Base-by-base conservation (phyloP, 441 rosid species). In the Dalechampia spathulata region DNA sequence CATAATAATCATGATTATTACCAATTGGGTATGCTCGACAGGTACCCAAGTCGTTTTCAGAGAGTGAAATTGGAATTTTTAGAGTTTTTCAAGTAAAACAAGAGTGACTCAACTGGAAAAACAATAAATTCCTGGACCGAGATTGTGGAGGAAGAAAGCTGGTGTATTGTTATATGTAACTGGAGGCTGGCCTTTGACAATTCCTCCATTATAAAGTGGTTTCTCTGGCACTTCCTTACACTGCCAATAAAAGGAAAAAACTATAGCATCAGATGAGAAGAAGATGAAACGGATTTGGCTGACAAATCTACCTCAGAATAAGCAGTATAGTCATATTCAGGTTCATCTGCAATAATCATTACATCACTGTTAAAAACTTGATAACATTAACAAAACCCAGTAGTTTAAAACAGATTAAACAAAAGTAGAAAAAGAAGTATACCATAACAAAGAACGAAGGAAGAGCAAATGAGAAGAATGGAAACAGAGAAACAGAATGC, bases 131-230 rank as follows among this genome's bases (percentile, higher is more conserved):
- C 74, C 76, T 20, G 51, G 60, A 5, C 76, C 67, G 53, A 87
- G 95, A 65, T 82, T 81, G 57, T 63, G 77, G 62, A 87, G 52
- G 26, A 67, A 23, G 45, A 83, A 71, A 65, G 88, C 76, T 9
- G 88, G 86, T 6, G 81, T 63, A 52, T 54, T 49, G 48, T 48
- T 51, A 26, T 26, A 46, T 7, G 68, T 51, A 20, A 51, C 56
- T 16, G 65, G 62, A 19, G 20, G 23, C 42, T 63, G 58, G 41
- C 64, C 70, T 55, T 70, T 69, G 12, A 90, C 73, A 38, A 90
- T 74, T 32, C 98, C 98, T 75, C 96, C 96, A 55, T 66, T 62
- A 73, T 85, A 82, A 0, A 87, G 83, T 41, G 95, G 75, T 47
- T 66, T 44, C 69, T 82, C 88, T 49, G 92, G 81, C 39, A 48